Base-by-base conservation (phyloP, 108 stramenopile genomes). In the Seminavis robusta region DNA sequence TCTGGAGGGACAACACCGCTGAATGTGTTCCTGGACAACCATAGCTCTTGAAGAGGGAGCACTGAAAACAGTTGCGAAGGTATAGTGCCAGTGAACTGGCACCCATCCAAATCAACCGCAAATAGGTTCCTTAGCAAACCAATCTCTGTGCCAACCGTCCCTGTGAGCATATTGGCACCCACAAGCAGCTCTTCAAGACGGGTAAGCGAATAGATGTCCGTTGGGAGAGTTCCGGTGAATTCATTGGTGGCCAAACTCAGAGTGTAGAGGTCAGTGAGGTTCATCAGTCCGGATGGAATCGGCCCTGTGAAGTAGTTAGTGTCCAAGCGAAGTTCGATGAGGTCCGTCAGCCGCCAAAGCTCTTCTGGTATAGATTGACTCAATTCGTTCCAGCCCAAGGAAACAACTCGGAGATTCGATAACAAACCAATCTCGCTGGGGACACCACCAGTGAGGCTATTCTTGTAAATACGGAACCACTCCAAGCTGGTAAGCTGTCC, bases 351-450 rank as follows among this genome's bases (percentile, higher is more conserved):
- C 33, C 69, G 73, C 1, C 80, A 78, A 25, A 91, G 65, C 32
- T 85, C 79, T 0, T 61, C 52, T 5, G 86, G 86, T 4, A 92
- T 49, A 7, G 52, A 24, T 10, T 86, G 86, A 23, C 77, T 68
- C 8, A 92, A 53, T 20, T 34, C 45, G 51, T 92, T 92, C 40
- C 69, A 36, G 23, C 70, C 66, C 15, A 92, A 56, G 37, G 67
- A 71, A 36, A 92, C 63, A 27, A 55, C 52, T 34, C 69, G 54
- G 13, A 91, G 62, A 24, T 77, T 69, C 9, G 29, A 58, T 37
- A 83, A 38, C 41, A 59, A 36, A 5, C 86, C 82, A 39, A 87
- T 59, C 32, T 79, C 77, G 7, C 75, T 65, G 3, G 83, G 86
- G 47, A 88, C 74, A 6, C 60, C 52, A 1, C 66, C 52, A 2